These are phyloP conservation scores for Annulohypoxylon stygium DNA, from an alignment of 495 filamentous ascomycete genomes.

Conservation along the genomic window DNA sequence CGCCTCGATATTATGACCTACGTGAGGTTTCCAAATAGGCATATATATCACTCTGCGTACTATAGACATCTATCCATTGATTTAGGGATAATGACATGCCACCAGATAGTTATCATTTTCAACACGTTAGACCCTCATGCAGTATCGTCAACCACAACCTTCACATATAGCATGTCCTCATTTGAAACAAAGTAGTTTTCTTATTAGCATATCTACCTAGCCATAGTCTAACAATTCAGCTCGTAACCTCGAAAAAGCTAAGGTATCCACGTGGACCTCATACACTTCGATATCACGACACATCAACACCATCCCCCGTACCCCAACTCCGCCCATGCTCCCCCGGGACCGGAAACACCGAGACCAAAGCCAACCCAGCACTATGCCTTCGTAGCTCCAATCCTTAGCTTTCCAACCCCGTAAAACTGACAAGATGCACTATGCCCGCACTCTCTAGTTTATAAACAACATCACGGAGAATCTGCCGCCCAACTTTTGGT, in stretches of 20 bases:
- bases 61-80: too few relatives aligned
- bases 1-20: neutral
- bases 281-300: neutral
- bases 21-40: too few relatives aligned
- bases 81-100: too few relatives aligned
- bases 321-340: neutral
- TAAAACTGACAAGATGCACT: neutral
- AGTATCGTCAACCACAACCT: neutral
- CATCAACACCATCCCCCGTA: neutral
- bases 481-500: conserved; percentile 10
- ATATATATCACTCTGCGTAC: too few relatives aligned
- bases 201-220: neutral
- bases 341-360: neutral
- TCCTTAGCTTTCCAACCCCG: neutral
- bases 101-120: neutral
- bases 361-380: neutral
- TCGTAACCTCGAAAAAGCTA: neutral
- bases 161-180: neutral
- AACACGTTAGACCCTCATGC: neutral
- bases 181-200: neutral
- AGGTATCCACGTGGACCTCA: neutral
- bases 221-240: neutral
- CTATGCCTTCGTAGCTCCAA: neutral
- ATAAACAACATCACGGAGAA: neutral
- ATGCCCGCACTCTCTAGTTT: neutral